phyloP scores from a whole-genome alignment of 345 rosid species.

The Nasturtium officinale region DNA sequence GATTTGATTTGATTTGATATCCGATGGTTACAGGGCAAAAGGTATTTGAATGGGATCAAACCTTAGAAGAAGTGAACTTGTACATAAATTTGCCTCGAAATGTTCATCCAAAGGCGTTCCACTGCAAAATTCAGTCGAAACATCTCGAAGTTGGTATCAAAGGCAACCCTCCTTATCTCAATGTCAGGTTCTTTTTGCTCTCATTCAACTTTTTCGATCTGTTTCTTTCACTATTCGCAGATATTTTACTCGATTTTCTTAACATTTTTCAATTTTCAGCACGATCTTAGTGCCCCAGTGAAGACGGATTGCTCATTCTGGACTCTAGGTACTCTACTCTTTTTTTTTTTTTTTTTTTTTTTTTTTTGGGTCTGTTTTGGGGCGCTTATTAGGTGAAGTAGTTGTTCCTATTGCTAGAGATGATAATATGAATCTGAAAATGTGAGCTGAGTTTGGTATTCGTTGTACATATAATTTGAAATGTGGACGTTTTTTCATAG shows the following conservation, averaged over 20 bases:
- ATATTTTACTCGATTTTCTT: not conserved
- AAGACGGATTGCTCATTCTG: constrained; percentile 92
- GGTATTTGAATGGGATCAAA: constrained; percentile 97
- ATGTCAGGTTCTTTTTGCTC: constrained; percentile 50
- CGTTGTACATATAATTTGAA: not conserved
- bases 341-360: not conserved
- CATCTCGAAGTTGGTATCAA: constrained; percentile 93
- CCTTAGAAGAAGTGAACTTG: constrained; percentile 80
- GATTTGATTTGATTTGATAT: constrained; percentile 29
- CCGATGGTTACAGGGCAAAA: constrained; percentile 53
- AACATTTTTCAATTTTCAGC: constrained; percentile 47
- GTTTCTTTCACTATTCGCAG: not conserved
- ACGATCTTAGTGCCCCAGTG: constrained; percentile 69
- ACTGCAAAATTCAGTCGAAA: constrained; percentile 79
- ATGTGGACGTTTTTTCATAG: not conserved
- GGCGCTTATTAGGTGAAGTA: not conserved
- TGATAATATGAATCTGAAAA: not conserved
- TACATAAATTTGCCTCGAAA: constrained; percentile 76
- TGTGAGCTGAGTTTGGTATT: not conserved
- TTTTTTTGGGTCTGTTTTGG: not conserved
- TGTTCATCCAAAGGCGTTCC: constrained; percentile 69
- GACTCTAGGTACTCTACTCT: constrained; percentile 64
- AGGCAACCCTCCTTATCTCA: constrained; percentile 94
- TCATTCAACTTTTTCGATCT: not conserved
- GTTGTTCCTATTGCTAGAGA: not conserved